These are phyloP conservation scores for Umbellularia californica DNA, from an alignment of 164 flowering plant species.

Conservation along the genomic window DNA sequence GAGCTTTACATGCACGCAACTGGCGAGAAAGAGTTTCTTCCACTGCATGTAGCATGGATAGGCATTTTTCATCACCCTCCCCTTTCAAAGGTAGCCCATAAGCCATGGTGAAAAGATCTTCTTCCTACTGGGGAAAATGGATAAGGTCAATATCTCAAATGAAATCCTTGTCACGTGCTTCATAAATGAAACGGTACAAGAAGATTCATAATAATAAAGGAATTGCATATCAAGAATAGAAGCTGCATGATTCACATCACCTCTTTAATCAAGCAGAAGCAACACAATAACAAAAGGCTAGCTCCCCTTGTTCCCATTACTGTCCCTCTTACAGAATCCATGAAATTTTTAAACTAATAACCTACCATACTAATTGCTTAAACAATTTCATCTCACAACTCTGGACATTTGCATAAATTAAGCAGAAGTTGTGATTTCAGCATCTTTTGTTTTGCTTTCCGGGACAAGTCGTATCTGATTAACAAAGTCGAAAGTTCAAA, in stretches of 20 bases:
- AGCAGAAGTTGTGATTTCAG: no score
- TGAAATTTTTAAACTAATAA: neutral
- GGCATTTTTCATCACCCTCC: slow-evolving; percentile 84
- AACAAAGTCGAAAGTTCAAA: no score
- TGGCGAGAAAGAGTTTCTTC: slow-evolving; percentile 90
- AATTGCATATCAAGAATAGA: neutral
- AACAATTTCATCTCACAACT: no score
- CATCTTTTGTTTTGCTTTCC: no score
- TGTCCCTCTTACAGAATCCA: neutral
- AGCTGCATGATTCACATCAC: neutral
- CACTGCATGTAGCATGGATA: slow-evolving; percentile 79
- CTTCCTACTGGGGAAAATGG: slow-evolving; percentile 50
- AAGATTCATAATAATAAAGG: neutral
- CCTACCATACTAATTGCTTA: neutral
- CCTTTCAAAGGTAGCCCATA: slow-evolving; percentile 79
- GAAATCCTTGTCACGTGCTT: neutral
- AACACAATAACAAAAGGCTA: neutral
- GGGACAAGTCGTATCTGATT: no score
- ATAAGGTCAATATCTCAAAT: neutral
- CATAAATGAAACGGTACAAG: neutral
- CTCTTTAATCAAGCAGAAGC: neutral
- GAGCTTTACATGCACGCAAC: slow-evolving; percentile 81
- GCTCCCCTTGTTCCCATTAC: neutral
- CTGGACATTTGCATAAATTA: no score
- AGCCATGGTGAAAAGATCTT: slow-evolving; percentile 82